A percentile compares a stretch with the other conserved stretches of the same genome.
phyloP scores from a whole-genome alignment of 257 asterid species.

The Solanum verrucosum region DNA sequence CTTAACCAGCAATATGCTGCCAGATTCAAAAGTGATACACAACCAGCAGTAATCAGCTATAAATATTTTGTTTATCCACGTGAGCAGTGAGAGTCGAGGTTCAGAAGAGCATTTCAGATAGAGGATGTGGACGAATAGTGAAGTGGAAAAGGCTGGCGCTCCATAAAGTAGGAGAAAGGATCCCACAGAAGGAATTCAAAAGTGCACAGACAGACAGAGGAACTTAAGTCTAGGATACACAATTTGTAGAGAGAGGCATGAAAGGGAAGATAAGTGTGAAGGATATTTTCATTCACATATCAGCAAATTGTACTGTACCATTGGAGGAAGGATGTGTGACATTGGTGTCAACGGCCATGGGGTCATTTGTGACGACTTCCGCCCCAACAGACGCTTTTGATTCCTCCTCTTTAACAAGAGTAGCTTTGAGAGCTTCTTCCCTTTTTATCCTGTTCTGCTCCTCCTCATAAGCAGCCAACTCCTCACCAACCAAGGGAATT shows the following conservation, averaged over 20 bases:
- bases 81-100: not conserved
- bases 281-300: not conserved
- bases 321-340: slow-evolving; percentile 33
- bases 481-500: slow-evolving; percentile 95
- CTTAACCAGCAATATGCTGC: not conserved
- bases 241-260: not conserved
- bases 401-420: slow-evolving; percentile 82
- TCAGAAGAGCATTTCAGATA: not conserved
- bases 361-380: slow-evolving; percentile 50
- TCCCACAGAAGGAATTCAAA: not conserved
- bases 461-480: slow-evolving; percentile 98
- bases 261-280: not conserved
- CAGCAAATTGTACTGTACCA: slow-evolving; percentile 29
- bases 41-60: not conserved
- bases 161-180: not conserved
- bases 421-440: slow-evolving; percentile 91
- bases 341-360: slow-evolving; percentile 66
- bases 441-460: slow-evolving; percentile 68
- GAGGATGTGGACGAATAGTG: not conserved
- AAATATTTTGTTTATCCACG: not conserved
- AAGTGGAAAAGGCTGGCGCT: not conserved
- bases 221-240: not conserved
- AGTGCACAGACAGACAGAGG: not conserved
- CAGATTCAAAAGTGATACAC: not conserved
- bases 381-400: slow-evolving; percentile 48